Base-by-base conservation (phyloP, 805 yeast genomes). In the Ogataea pilisensis region DNA sequence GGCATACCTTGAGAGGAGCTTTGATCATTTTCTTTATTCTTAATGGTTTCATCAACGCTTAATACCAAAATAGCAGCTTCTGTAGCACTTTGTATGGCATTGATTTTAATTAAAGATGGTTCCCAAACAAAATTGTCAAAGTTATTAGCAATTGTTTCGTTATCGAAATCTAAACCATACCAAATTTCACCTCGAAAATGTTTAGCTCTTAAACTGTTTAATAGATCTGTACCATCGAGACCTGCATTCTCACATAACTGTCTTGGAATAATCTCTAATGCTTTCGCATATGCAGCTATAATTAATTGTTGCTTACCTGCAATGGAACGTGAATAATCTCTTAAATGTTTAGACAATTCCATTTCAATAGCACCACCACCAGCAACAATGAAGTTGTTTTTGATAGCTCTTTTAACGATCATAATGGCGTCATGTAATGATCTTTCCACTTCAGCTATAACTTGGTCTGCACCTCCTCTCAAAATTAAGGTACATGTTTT, bases 301-400 rank as follows among this genome's bases (percentile, higher is more conserved):
- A 93, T 82, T 47, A 93, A 70, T 69, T 93, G 99, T 66, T 91
- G 96, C 65, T 93, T 91, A 31, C 99, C 99, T 18, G 96, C 88
- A 54, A 93, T 85, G 16, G 87, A 76, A 57, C 83, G 82, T 19
- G 97, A 81, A 57, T 82, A 77, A 54, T 88, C 96, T 57, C 99
- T 78, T 53, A 93, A 73, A 61, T 85, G 79, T 61, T 80, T 87
- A 29, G 97, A 89, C 31, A 93, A 59, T 61, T 93, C 98, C 99
- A 93, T 93, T 66, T 93, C 99, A 49, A 89, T 84, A 27, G 99
- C 99, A 49, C 99, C 99, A 50, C 99, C 99, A 47, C 99, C 99
- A 12, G 96, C 98, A 43, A 93, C 99, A 51, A 93, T 80, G 22
- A 78, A 69, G 57, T 81, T 84, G 61, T 90, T 90, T 58, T 85